Evolutionary conservation across 371 early-diverging fungal genomes (phyloP), one percentile per base, ranked within the genome.

Genomic region (Syncephalastrum monosporum): DNA sequence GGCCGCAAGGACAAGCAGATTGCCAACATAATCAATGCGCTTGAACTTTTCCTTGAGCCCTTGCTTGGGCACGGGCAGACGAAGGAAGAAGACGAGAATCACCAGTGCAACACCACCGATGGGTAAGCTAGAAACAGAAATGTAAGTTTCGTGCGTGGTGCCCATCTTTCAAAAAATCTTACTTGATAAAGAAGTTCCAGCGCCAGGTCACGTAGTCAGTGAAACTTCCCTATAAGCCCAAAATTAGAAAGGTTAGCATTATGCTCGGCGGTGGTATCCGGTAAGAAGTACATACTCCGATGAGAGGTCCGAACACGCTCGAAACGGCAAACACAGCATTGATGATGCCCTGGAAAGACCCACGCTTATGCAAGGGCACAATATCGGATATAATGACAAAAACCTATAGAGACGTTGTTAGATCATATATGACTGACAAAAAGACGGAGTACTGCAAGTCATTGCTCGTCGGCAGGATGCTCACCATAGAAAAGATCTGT

Each of bases 361-460:
- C 83, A 42, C 87, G 60, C 27, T 89, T 77, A 12, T 72, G 68
- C 10, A 85, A 47, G 17, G 81, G 68, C 0, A 83, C 81, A 19
- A 87, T 33, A 50, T 89, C 87, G 8, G 86, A 67, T 49, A 89
- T 78, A 60, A 85, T 82, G 60, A 89, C 72, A 52, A 87, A 86
- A 43, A 75, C 75, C 73, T 33, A 48, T 46, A 4, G 47, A 50
- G 16, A 55, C 53, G 2, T 33, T 33, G 10, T 33, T 33, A 33
- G 38, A 12, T 10, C 38, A 33, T 13, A 55, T 14, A 21, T 12
- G n/a, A n/a, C 17, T 17, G 46, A 7, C 16, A 10, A 46, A 2
- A 5, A 46, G 21, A 21, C 21, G 21, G 5, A 21, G 5, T 8
- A 1, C 19, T 47, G 10, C 13, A 14, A 1, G 14, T 24, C 19